These are phyloP conservation scores for Cadophora luteo-olivacea DNA, from an alignment of 2,329 filamentous ascomycete genomes.

Conservation along the genomic window DNA sequence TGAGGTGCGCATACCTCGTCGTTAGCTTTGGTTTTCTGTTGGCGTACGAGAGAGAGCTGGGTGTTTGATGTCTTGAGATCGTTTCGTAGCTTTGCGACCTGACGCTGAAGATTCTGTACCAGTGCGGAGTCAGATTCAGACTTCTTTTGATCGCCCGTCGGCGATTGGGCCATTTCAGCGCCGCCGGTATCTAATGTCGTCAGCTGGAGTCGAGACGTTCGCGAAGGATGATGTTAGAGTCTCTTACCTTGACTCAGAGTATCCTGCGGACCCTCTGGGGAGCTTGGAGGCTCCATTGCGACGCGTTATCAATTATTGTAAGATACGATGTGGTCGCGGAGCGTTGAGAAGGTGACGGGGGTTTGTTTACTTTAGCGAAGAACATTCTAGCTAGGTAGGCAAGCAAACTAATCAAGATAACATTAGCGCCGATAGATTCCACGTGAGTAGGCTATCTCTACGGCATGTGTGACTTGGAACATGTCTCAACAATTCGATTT, in stretches of 20 bases:
- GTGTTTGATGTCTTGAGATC: constrained; percentile 14
- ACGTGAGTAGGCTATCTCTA: too few species aligned
- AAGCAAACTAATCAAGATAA: too few species aligned
- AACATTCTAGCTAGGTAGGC: not conserved
- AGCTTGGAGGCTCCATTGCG: not conserved
- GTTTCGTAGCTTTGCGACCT: not conserved
- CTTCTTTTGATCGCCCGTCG: not conserved
- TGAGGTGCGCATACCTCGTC: not conserved
- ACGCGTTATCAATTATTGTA: not conserved
- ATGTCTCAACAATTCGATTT: too few species aligned
- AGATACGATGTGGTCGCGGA: not conserved
- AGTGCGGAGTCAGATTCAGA: not conserved
- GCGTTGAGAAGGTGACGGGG: not conserved
- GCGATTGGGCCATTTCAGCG: not conserved
- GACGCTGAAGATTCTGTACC: not conserved
- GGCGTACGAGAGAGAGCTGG: constrained; percentile 8
- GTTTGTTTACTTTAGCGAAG: constrained; percentile 7
- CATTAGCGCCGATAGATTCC: too few species aligned
- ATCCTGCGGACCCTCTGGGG: not conserved
- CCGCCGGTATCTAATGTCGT: not conserved
- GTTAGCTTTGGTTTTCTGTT: constrained; percentile 11
- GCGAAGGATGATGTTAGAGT: not conserved
- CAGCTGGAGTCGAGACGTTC: not conserved
- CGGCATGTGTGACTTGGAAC: too few species aligned
- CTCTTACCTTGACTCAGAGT: not conserved